Base-by-base conservation (phyloP, 805 yeast genomes). In the Yarrowia sp. region DNA sequence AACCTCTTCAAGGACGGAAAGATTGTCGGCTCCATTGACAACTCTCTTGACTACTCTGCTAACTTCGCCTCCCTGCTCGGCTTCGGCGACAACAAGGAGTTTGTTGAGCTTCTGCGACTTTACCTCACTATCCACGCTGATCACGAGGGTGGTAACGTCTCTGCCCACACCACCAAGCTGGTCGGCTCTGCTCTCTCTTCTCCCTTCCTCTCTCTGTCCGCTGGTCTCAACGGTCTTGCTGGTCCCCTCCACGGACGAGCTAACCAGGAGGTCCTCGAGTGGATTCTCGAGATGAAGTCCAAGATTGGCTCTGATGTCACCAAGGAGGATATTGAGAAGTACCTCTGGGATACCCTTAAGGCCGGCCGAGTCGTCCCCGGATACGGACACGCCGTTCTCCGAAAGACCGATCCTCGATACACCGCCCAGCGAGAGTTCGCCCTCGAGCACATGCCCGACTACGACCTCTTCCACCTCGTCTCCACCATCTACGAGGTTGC, bases 211-310 rank as follows among this genome's bases (percentile, higher is more conserved):
- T 85, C 91, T 55, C 86, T 86, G 71, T 81, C 91, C 65, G 90
- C 95, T 44, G 95, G 95, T 70, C 80, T 89, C 69, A 85, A 86
- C 76, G 96, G 96, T 71, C 80, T 89, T 67, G 95, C 96, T 38
- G 96, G 96, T 68, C 95, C 96, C 66, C 80, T 89, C 71, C 96
- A 89, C 77, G 95, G 95, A 38, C 81, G 89, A 70, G 96, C 95
- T 66, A 88, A 89, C 75, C 96, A 89, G 77, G 95, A 89, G 77
- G 95, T 89, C 65, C 85, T 89, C 69, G 83, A 87, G 74, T 89
- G 88, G 80, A 82, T 88, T 71, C 78, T 85, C 74, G 83, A 82
- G 71, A 84, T 87, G 86, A 81, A 81, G 76, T 50, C 70, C 45
- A 68, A 66, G 61, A 68, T 77, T 32, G 76, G 78, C 38, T 65